A percentile compares a stretch with the other conserved stretches of the same genome.
Evolutionary conservation across 108 stramenopile genomes (phyloP).

Genomic region (Conticribra guillardii): DNA sequence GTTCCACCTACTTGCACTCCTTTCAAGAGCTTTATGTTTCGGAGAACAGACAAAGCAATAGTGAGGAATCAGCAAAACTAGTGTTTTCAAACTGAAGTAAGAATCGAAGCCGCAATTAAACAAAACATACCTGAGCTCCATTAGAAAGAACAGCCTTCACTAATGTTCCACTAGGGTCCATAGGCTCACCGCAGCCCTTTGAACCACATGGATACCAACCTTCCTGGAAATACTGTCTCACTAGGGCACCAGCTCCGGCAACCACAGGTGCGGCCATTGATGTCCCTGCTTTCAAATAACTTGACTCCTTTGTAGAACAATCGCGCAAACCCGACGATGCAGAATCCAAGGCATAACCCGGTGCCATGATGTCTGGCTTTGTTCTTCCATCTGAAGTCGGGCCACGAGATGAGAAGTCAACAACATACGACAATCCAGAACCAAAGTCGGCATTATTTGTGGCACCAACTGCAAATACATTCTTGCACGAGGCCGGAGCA

Average conservation of each 20-base stretch:
- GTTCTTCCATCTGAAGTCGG: slow-evolving; percentile 69
- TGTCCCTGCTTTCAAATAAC: slow-evolving; percentile 42
- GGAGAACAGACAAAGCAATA: too few species aligned
- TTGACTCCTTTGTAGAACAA: slow-evolving; percentile 17
- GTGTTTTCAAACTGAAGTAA: too few species aligned
- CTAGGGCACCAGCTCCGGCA: slow-evolving; percentile 75
- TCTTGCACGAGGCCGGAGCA: slow-evolving; percentile 66
- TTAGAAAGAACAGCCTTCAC: slow-evolving; percentile 73
- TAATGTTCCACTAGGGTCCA: slow-evolving; percentile 57
- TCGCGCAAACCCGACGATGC: slow-evolving; percentile 36
- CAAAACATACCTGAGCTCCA: slow-evolving; percentile 45
- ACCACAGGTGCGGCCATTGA: slow-evolving; percentile 81
- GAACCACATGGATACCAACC: slow-evolving; percentile 62
- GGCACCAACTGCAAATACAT: slow-evolving; percentile 67
- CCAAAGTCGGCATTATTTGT: slow-evolving; percentile 39
- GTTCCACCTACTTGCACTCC: slow-evolving; percentile 25
- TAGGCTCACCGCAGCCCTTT: slow-evolving; percentile 44
- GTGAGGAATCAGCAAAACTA: too few species aligned
- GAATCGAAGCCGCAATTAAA: too few species aligned
- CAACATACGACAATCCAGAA: slow-evolving; percentile 41
- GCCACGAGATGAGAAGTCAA: slow-evolving; percentile 60
- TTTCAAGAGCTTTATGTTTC: slow-evolving; percentile 12
- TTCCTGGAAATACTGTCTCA: slow-evolving; percentile 73
- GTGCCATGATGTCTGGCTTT: slow-evolving; percentile 81
- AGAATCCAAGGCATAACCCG: slow-evolving; percentile 60